These are phyloP conservation scores for Hondaea fermentalgiana DNA, from an alignment of 108 stramenopile species.

Conservation along the genomic window DNA sequence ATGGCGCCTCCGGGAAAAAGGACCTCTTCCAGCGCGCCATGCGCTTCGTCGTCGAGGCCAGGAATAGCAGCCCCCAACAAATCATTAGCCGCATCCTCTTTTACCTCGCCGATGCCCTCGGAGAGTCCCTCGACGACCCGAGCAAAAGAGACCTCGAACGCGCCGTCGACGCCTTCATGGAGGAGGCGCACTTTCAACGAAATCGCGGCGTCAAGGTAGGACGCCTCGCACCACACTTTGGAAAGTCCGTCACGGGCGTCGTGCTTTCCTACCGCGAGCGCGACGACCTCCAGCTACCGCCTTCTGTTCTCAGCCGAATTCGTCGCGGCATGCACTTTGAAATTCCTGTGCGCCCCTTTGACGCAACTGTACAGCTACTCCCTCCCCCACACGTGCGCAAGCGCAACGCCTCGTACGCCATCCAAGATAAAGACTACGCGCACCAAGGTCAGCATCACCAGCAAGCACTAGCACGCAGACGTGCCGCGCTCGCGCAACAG, in stretches of 20 bases:
- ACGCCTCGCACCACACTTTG: not conserved
- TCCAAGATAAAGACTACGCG: not conserved
- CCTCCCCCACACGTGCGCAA: not conserved
- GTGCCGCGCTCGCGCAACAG: not conserved
- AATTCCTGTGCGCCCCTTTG: not conserved
- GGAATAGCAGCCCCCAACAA: not conserved
- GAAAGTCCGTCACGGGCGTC: not conserved
- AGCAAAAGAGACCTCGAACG: slow-evolving; percentile 5
- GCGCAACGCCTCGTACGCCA: not conserved
- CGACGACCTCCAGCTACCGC: not conserved
- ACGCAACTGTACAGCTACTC: slow-evolving; percentile 1
- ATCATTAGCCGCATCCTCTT: slow-evolving; percentile 4
- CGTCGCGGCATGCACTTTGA: slow-evolving; percentile 12
- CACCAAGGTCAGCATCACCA: no score
- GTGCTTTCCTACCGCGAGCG: slow-evolving; percentile 12
- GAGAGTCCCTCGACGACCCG: slow-evolving; percentile 1
- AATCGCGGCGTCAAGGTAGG: not conserved
- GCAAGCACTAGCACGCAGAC: not conserved
- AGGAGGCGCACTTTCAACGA: slow-evolving; percentile 7
- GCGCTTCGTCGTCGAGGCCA: not conserved
- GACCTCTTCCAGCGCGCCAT: slow-evolving; percentile 6
- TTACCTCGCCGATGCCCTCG: slow-evolving; percentile 14
- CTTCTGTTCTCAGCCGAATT: not conserved
- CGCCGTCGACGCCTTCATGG: slow-evolving; percentile 8
- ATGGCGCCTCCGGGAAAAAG: not conserved